phyloP scores from a whole-genome alignment of 2,329 filamentous ascomycete genomes.

The Fulvia fulva region DNA sequence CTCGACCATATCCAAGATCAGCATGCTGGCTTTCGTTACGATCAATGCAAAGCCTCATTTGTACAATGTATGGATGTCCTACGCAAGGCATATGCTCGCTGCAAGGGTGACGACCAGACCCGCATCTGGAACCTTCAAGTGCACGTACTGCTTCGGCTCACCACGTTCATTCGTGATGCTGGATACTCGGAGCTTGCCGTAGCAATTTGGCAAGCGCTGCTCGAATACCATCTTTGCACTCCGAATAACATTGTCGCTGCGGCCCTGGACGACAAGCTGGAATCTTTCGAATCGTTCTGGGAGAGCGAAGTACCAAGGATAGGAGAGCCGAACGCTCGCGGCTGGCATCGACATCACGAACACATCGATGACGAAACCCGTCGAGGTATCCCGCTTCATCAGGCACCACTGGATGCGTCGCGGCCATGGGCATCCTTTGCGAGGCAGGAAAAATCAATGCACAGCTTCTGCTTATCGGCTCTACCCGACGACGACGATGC shows the following conservation, averaged over 20 bases:
- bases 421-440: constrained; percentile 38
- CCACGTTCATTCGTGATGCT: constrained; percentile 67
- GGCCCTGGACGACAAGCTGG: constrained; percentile 17
- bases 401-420: not conserved
- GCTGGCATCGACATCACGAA: constrained; percentile 59
- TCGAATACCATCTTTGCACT: constrained; percentile 67
- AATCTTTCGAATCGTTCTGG: constrained; percentile 71
- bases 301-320: constrained; percentile 76
- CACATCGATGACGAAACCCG: constrained; percentile 15
- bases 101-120: constrained; percentile 1
- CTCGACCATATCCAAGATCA: constrained; percentile 68
- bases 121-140: constrained; percentile 47
- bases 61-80: constrained; percentile 49
- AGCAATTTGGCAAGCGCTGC: constrained; percentile 75
- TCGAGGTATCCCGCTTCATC: not conserved
- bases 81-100: not conserved
- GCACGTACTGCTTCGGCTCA: constrained; percentile 72
- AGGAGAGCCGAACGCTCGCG: constrained; percentile 66
- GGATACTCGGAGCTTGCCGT: constrained; percentile 75
- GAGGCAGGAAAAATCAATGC: constrained; percentile 50
- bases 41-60: constrained; percentile 59
- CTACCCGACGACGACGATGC: constrained; percentile 71
- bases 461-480: constrained; percentile 38
- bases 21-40: constrained; percentile 64
- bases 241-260: constrained; percentile 35